Percentiles rank a stretch among this genome's conserved stretches.
These are phyloP conservation scores for Crassisporium funariophilum DNA, from an alignment of 768 basidiomycete species.

Conservation along the genomic window DNA sequence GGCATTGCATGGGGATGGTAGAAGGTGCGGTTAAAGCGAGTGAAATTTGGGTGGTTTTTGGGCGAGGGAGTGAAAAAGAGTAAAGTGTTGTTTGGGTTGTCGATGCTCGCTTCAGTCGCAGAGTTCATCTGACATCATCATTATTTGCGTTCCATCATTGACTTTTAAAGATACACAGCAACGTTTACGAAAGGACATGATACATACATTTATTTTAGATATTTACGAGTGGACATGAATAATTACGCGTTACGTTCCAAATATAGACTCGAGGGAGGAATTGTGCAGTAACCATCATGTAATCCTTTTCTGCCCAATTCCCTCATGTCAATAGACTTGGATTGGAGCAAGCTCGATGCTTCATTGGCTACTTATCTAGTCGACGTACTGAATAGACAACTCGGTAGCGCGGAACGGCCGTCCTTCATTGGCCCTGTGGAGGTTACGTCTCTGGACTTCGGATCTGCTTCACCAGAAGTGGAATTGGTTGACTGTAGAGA, in stretches of 20 bases:
- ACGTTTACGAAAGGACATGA: no score
- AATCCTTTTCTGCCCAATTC: slow-evolving; percentile 16
- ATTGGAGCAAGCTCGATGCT: slow-evolving; percentile 84
- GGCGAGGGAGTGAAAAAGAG: no score
- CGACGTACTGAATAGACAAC: slow-evolving; percentile 76
- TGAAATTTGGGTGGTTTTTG: no score
- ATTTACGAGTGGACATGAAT: not conserved
- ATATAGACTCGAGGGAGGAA: no score
- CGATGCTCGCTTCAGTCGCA: no score
- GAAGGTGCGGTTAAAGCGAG: no score
- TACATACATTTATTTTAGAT: not conserved
- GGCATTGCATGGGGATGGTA: no score
- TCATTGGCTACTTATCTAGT: slow-evolving; percentile 71
- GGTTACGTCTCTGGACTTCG: slow-evolving; percentile 87
- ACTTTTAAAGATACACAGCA: no score
- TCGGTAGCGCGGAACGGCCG: slow-evolving; percentile 71
- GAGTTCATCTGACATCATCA: no score
- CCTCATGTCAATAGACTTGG: slow-evolving; percentile 91
- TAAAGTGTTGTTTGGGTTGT: not conserved
- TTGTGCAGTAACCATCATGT: no score
- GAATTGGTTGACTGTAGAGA: slow-evolving; percentile 92
- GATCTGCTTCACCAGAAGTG: slow-evolving; percentile 77
- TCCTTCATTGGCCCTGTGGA: slow-evolving; percentile 94
- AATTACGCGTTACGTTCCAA: not conserved
- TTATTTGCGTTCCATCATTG: no score